Base-by-base conservation (phyloP, 2,329 filamentous ascomycete genomes). In the Fusarium globosum region DNA sequence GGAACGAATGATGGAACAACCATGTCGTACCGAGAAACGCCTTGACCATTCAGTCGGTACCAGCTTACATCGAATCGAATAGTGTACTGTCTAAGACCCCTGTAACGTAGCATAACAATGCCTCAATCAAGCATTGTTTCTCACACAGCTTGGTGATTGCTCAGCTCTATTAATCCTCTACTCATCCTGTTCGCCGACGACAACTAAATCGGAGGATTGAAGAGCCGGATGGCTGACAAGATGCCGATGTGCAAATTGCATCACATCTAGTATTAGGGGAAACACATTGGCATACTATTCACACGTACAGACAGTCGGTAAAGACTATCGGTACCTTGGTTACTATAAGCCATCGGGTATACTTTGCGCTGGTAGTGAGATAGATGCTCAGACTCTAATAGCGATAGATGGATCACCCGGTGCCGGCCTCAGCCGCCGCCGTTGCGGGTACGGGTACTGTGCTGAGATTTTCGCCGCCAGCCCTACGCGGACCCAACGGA, bases 371-470 rank as follows among this genome's bases (percentile, higher is more conserved):
- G 33, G 48, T 41, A 39, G 43, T 30, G 43, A 68, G 49, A 65
- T 68, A 65, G 49, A 65, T 63, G 36, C 45, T 61, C 30, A 46
- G 55, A 41, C 57, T 43, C 51, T 21, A 71, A 57, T 46, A 38
- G 46, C 38, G 42, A 66, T 56, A 46, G 42, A 66, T 62, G 71
- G 56, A 69, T 69, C 68, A 52, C 48, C 60, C 72, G 23, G 56
- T 51, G 56, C 56, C 56, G 72, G 68, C 64, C 64, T 64, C 60
- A 74, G 65, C 72, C 68, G 72, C 41, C 46, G 57, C 64, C 64
- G 68, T 51, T 72, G 64, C 57, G 72, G 72, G 58, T 56, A 69
- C 38, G 30, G 28, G 48, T 35, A 51, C 30, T 52, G 49, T 52
- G 33, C 49, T 36, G 49, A 36, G 33, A 52, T 15, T 63, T 63